phyloP scores from a whole-genome alignment of 116 monocot genomes.

The Papilionanthe hybrid region DNA sequence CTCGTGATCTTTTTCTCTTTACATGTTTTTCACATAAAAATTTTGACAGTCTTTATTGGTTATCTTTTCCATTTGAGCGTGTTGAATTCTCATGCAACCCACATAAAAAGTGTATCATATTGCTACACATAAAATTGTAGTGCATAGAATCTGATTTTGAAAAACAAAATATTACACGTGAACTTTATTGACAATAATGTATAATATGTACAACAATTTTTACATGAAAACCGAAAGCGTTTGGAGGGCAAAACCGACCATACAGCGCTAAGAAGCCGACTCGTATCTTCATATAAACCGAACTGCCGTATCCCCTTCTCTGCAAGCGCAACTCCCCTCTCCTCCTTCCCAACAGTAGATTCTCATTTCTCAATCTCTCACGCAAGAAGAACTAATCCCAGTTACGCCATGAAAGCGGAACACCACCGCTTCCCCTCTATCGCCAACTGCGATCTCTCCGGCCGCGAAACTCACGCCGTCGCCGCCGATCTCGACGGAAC shows the following conservation, averaged over 20 bases:
- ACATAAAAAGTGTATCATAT: too few relatives aligned
- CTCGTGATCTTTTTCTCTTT: too few relatives aligned
- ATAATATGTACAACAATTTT: too few relatives aligned
- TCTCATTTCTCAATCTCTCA: not conserved
- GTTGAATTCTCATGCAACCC: too few relatives aligned
- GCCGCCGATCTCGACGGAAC: slow-evolving; percentile 89
- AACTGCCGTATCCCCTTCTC: not conserved
- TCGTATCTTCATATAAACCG: not conserved
- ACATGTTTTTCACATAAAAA: too few relatives aligned
- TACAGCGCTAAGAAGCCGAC: not conserved
- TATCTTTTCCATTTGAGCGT: too few relatives aligned
- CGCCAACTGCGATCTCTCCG: slow-evolving; percentile 22
- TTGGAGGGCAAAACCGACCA: not conserved
- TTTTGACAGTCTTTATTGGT: too few relatives aligned
- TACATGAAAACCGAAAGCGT: too few relatives aligned
- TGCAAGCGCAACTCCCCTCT: not conserved
- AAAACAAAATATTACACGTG: too few relatives aligned
- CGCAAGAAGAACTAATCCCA: not conserved
- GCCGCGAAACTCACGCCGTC: slow-evolving; percentile 29
- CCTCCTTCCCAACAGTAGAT: not conserved
- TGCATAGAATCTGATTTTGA: too few relatives aligned
- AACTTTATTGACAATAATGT: too few relatives aligned
- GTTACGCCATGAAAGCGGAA: not conserved
- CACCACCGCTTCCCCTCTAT: slow-evolving; percentile 25
- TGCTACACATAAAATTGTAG: too few relatives aligned